phyloP scores from a whole-genome alignment of 2,329 filamentous ascomycete genomes.

The Pseudogymnoascus sp. region DNA sequence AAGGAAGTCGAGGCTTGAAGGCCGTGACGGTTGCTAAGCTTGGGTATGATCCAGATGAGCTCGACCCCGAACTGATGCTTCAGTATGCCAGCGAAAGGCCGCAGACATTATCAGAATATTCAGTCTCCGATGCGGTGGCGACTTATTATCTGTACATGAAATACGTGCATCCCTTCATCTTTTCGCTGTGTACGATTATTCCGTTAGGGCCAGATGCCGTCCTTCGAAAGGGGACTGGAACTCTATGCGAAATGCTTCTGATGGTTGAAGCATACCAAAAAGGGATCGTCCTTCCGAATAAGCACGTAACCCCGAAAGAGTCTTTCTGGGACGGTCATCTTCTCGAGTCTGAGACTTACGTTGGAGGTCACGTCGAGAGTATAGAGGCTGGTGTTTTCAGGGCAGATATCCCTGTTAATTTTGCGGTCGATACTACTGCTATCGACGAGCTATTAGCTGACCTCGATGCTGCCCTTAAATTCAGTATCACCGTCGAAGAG shows the following conservation, averaged over 20 bases:
- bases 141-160: constrained; percentile 99
- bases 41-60: constrained; percentile 94
- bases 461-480: constrained; percentile 79
- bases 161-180: constrained; percentile 99
- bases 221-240: constrained; percentile 90
- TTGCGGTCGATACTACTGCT: constrained; percentile 78
- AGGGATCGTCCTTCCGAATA: constrained; percentile 89
- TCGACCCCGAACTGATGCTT: constrained; percentile 96
- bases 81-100: constrained; percentile 83
- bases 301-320: constrained; percentile 84
- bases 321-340: constrained; percentile 95
- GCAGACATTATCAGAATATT: constrained; percentile 93
- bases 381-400: constrained; percentile 97
- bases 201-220: constrained; percentile 89
- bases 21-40: constrained; percentile 97
- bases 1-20: constrained; percentile 93
- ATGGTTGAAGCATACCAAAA: constrained; percentile 97
- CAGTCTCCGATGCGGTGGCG: constrained; percentile 95
- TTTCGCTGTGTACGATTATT: constrained; percentile 94
- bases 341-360: constrained; percentile 94
- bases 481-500: constrained; percentile 78
- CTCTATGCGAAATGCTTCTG: constrained; percentile 97
- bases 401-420: constrained; percentile 90
- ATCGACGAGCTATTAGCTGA: constrained; percentile 83
- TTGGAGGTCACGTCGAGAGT: constrained; percentile 97